A percentile compares a stretch with the other conserved stretches of the same genome.
phyloP scores from a whole-genome alignment of 1,284 basidiomycete genomes.

The Naganishia albida region DNA sequence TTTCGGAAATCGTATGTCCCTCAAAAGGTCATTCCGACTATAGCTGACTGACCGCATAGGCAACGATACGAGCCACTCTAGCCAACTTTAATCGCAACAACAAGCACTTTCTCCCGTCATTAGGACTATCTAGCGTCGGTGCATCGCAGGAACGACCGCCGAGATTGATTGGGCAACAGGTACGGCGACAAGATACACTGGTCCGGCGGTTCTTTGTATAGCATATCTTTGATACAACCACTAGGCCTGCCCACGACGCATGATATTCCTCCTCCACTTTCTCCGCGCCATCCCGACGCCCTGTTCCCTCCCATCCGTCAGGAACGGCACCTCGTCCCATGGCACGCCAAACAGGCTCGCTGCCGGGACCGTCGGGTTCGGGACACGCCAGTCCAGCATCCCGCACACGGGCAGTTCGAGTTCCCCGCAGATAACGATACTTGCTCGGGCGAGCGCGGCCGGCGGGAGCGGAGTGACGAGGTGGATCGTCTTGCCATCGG shows the following conservation, averaged over 20 bases:
- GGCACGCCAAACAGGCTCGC: conserved; percentile 58
- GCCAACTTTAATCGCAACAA: conserved; percentile 29
- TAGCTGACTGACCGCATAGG: not conserved
- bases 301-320: conserved; percentile 67
- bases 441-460: conserved; percentile 51
- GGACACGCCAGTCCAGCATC: conserved; percentile 69
- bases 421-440: conserved; percentile 76
- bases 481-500: conserved; percentile 59
- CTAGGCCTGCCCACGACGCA: conserved; percentile 63
- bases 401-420: conserved; percentile 84
- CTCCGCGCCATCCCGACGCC: conserved; percentile 65
- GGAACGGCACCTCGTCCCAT: conserved; percentile 69
- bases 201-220: conserved; percentile 26
- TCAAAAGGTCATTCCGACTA: too few species aligned
- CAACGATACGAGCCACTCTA: conserved; percentile 24
- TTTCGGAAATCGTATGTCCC: conserved; percentile 46
- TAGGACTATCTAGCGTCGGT: conserved; percentile 27
- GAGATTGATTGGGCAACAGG: conserved; percentile 17
- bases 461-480: conserved; percentile 72
- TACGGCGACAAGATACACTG: conserved; percentile 21
- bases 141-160: conserved; percentile 8
- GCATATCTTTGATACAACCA: not conserved
- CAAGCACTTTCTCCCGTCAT: conserved; percentile 32
- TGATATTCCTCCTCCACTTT: conserved; percentile 79
- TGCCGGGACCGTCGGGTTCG: conserved; percentile 40